These are phyloP conservation scores for Alternaria rosae DNA, from an alignment of 2,329 filamentous ascomycete species.

Conservation along the genomic window DNA sequence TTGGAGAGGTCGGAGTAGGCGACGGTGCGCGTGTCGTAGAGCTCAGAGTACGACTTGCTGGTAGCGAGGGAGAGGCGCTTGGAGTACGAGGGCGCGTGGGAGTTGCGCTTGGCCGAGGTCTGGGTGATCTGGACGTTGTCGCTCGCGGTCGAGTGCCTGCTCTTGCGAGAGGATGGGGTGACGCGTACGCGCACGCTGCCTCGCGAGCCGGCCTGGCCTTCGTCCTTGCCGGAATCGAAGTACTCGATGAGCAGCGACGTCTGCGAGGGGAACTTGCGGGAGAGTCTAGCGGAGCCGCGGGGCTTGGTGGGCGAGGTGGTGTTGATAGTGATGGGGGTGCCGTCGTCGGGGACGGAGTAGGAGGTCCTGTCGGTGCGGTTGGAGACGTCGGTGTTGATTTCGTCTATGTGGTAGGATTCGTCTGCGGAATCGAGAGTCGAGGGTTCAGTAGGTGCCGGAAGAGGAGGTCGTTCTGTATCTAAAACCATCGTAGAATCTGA, in stretches of 20 bases:
- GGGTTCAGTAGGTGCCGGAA: conserved; percentile 82
- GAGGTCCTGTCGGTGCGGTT: conserved; percentile 73
- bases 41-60: conserved; percentile 52
- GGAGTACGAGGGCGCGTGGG: conserved; percentile 71
- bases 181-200: conserved; percentile 84
- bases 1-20: conserved; percentile 81
- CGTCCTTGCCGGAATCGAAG: conserved; percentile 81
- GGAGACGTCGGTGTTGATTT: conserved; percentile 72
- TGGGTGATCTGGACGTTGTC: conserved; percentile 90
- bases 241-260: conserved; percentile 94
- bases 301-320: conserved; percentile 71
- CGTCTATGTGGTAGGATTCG: conserved; percentile 55
- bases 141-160: conserved; percentile 60
- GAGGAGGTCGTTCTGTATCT: conserved; percentile 63
- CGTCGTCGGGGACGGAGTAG: conserved; percentile 84
- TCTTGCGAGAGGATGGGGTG: conserved; percentile 71
- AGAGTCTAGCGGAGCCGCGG: conserved; percentile 62
- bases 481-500: conserved; percentile 53
- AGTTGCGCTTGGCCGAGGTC: conserved; percentile 66
- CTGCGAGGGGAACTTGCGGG: conserved; percentile 69
- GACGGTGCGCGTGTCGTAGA: conserved; percentile 36
- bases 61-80: conserved; percentile 70
- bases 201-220: conserved; percentile 68
- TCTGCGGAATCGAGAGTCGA: conserved; percentile 68
- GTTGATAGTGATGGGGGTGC: conserved; percentile 89